A percentile compares a stretch with the other conserved stretches of the same genome.
Evolutionary conservation across 2,329 filamentous ascomycete genomes (phyloP).

Genomic region (Pseudonectria foliicola): DNA sequence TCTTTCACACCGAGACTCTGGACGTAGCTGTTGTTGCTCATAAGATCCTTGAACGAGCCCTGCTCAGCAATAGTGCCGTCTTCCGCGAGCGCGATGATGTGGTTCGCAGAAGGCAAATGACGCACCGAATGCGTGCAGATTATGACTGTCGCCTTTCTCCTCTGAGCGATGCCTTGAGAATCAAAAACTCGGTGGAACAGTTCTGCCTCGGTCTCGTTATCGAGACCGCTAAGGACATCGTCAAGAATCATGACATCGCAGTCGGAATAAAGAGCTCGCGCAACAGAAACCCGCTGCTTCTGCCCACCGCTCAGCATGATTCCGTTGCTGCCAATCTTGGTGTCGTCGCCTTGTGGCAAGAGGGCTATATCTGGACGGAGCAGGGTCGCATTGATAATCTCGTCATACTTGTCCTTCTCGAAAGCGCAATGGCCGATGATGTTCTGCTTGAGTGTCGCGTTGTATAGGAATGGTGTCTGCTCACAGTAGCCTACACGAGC

Average conservation of each 20-base stretch:
- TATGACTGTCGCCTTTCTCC: constrained; percentile 32
- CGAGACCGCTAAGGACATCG: constrained; percentile 37
- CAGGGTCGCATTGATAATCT: constrained; percentile 28
- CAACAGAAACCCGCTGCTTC: constrained; percentile 30
- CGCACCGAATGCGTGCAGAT: constrained; percentile 30
- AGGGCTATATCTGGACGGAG: constrained; percentile 24
- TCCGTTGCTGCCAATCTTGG: constrained; percentile 33
- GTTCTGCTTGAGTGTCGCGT: constrained; percentile 30
- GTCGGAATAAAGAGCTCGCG: constrained; percentile 37
- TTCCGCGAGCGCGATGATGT: constrained; percentile 38
- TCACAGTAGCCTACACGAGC: constrained; percentile 26
- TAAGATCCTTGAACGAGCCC: constrained; percentile 20
- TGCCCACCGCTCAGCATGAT: constrained; percentile 38
- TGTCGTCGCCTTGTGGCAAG: constrained; percentile 29
- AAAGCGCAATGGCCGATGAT: constrained; percentile 29
- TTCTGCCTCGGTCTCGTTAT: constrained; percentile 35
- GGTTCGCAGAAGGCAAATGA: constrained; percentile 31
- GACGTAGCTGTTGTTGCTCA: constrained; percentile 30
- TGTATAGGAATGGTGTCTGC: constrained; percentile 27
- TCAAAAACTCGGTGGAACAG: constrained; percentile 39
- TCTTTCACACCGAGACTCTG: constrained; percentile 29
- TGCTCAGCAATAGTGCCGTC: constrained; percentile 38
- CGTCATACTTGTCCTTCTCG: constrained; percentile 25
- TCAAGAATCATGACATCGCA: constrained; percentile 37
- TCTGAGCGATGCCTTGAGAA: constrained; percentile 30